Conservation (phyloP, 208 protist genomes). For the Jaenimonas drosophilae region DNA sequence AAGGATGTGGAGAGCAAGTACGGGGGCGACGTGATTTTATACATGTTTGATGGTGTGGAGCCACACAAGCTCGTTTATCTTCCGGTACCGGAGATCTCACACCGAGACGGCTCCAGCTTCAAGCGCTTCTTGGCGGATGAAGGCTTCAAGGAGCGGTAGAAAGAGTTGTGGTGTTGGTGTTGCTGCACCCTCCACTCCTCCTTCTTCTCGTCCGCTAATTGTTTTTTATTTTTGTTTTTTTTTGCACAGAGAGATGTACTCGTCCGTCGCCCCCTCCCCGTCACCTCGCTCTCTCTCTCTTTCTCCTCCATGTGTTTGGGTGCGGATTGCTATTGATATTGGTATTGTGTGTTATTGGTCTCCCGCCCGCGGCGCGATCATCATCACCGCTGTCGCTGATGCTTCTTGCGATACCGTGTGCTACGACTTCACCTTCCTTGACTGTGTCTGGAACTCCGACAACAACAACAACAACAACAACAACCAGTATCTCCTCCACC, state of each 20-base stretch:
- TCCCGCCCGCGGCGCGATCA: too few relatives aligned
- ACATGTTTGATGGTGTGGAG: slow-evolving; percentile 80
- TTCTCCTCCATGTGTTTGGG: too few relatives aligned
- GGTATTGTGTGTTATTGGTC: too few relatives aligned
- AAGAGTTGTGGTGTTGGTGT: neutral
- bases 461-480: too few relatives aligned
- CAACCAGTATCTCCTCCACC: too few relatives aligned
- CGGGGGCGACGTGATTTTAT: slow-evolving; percentile 69
- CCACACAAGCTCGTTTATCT: slow-evolving; percentile 74
- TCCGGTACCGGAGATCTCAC: slow-evolving; percentile 74
- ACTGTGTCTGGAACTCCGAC: too few relatives aligned
- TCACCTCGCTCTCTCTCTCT: too few relatives aligned
- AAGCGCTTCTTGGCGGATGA: slow-evolving; percentile 68
- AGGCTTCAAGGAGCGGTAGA: too few relatives aligned
- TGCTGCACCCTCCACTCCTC: neutral
- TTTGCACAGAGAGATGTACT: neutral
- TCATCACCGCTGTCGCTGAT: too few relatives aligned
- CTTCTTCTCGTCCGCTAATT: neutral
- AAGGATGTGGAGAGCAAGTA: slow-evolving; percentile 58
- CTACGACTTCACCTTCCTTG: too few relatives aligned
- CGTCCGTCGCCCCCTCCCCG: neutral
- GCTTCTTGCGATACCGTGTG: too few relatives aligned
- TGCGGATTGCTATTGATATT: too few relatives aligned
- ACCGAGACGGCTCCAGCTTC: slow-evolving; percentile 58
- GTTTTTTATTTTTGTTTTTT: slow-evolving; percentile 2